Evolutionary conservation across 257 asterid species (phyloP), one percentile per base, ranked within the genome.

Genomic region (Oldenlandia corymbosa): DNA sequence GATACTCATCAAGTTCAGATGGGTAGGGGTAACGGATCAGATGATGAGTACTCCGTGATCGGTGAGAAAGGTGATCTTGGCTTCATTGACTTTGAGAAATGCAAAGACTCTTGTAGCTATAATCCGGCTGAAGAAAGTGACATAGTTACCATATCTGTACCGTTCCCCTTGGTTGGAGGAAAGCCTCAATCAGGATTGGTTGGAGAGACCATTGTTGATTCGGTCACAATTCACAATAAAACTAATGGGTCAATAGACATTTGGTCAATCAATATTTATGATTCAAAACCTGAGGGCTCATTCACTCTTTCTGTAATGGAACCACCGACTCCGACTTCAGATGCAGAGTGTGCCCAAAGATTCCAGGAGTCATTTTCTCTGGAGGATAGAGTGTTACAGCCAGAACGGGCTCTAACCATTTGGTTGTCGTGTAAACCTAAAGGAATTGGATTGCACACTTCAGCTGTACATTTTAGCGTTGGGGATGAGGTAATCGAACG

Each of bases 361-460:
- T 92, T 87, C 52, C 10, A 84, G 70, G 97, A 87, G 75, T 63
- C 91, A 9, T 66, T 70, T 58, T 63, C 79, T 9, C 73, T 93
- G 79, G 99, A 87, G 34, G 97, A 93, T 56, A 74, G 84, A 78
- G 71, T 83, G 36, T 53, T 93, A 10, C 73, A 73, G 63, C 54
- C 86, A 0, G 75, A 75, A 39, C 87, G 75, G 51, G 58, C 79
- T 62, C 63, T 90, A 37, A 85, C 78, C 3, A 46, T 87, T 53
- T 93, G 97, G 97, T 45, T 93, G 46, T 85, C 90, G 17, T 93
- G 99, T 81, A 90, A 93, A 72, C 88, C 97, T n/a, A 87, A 90
- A 75, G 94, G 82, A 74, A 80, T 85, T 32, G 99, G 97, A 58
- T 56, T 93, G 74, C 83, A 87, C 71, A 60, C 81, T 13, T 79